Evolutionary conservation across 345 rosid species (phyloP), one percentile per base, ranked within the genome.

Genomic region (Cardamine chenopodiifolia): DNA sequence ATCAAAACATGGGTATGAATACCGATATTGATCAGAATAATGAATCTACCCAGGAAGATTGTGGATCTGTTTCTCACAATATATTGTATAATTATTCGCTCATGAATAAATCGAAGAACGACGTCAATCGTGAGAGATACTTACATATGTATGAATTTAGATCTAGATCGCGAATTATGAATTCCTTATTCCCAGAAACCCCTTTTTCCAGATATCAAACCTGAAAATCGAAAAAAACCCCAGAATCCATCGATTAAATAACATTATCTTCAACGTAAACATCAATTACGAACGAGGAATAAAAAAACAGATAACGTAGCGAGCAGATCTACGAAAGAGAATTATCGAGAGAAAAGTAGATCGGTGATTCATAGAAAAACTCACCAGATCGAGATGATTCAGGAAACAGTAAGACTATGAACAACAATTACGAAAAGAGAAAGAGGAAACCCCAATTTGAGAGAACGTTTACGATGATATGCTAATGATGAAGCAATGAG

Each of bases 401-500:
- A 52, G 40, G 28, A 50, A 63, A 44, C 44, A 8, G 74, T 17
- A 53, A 68, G 31, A 28, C 3, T 6, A 20, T 0, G 42, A 53
- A 34, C 47, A 56, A 55, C 9, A 32, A 53, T 2, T 71, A 25
- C 40, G 68, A 0, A 22, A n/a, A 45, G 39, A 26, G 31, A 22
- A 59, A 54, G 6, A 11, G 18, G 8, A 28, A 70, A 59, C 77
- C 81, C 69, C 59, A 72, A 66, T 71, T 58, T 57, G 77, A 71
- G 68, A 58, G 68, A 29, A 11, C 18, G 67, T 3, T 40, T 3
- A 18, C 7, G 37, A 70, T 63, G 69, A 71, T 78, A 71, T 78
- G 81, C 73, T 78, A 78, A 78, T 78, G 59, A 78, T 72, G 81
- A 76, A 6, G 77, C 81, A 71, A 77, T 62, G 80, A 77, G 72